Evolutionary conservation across 2,329 filamentous ascomycete genomes (phyloP), one percentile per base, ranked within the genome.

Genomic region (Epichloe hybrida): DNA sequence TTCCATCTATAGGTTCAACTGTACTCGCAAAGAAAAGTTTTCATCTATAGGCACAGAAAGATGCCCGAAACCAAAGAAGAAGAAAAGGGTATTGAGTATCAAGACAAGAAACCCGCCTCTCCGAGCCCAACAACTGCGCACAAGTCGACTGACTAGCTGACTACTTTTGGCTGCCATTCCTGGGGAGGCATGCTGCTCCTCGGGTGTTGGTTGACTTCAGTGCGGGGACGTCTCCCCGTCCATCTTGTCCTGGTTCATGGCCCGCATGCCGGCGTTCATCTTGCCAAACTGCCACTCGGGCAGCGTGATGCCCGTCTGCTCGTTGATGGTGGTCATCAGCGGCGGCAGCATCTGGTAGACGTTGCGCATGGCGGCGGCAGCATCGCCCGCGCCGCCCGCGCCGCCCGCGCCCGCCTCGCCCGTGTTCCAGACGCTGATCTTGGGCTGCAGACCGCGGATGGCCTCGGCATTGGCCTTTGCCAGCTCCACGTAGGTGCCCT

Each of bases 381-480:
- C 82, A 51, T 77, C 70, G 41, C 23, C 20, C n/a, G 20, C 20
- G n/a, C n/a, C n/a, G n/a, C n/a, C n/a, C n/a, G n/a, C n/a, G n/a
- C 67, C 64, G 27, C 66, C 69, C 41, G 62, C 69, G n/a, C 67
- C 70, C n/a, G n/a, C n/a, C n/a, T n/a, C 69, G 3, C 86, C 86
- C 8, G 88, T 94, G 64, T 88, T 93, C 88, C 88, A 95, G 27
- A 91, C 81, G 55, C 83, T 89, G 70, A 94, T 93, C 82, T 94
- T 94, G 56, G 88, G 88, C 65, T 89, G 79, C 57, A 94, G 69
- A 27, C 88, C 88, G 48, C 79, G 74, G 62, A 94, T 79, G 35
- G 86, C 88, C 35, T 74, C 65, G 45, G 84, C 87, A 59, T 94
- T 94, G 47, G 86, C 86, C 59, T 84, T 75, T 52, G 88, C 88